Base-by-base conservation (phyloP, 805 yeast genomes). In the Wickerhamomyces subpelliculosus region DNA sequence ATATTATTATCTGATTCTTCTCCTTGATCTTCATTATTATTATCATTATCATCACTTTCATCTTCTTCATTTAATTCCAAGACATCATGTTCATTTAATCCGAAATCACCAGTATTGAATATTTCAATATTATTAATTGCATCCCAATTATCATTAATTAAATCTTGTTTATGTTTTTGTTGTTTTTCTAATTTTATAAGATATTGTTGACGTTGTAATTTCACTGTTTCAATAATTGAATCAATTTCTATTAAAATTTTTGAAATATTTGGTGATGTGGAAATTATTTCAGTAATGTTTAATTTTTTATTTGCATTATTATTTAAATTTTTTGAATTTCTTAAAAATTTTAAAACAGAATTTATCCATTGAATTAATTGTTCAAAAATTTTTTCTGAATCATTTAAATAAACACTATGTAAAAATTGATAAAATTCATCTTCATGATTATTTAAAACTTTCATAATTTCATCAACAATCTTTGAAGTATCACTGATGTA, bases 331-430 rank as follows among this genome's bases (percentile, higher is more conserved):
- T 71, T 79, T 40, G 89, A 85, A 37, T 68, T 65, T 40, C 84
- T 72, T 36, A 89, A 61, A 44, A 85, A 75, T 11, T 65, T 62
- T 21, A 88, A 63, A 37, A 87, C 76, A 16, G 68, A 64, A 41
- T 83, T 77, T 32, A 86, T 67, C 97, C 97, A 90, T 6, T 59
- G 58, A 32, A 86, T 70, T 37, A 93, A 62, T 4, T 78, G 78
- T 36, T 79, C 76, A 61, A 90, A 90, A 5, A 90, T 62, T 5
- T 78, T 74, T 24, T 74, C 73, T 27, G 76, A 67, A 53, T 90
- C 97, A 45, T 84, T 77, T n/a, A 70, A 44, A 57, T 89, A 88
- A n/a, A 88, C 74, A 37, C 83, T 79, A 53, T 86, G 90, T 41
- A 90, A 68, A 52, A 90, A 93, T 37, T 65, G 65, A 66, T 85